Base-by-base conservation (phyloP, 2,329 filamentous ascomycete species). In the Xylaria sp. region DNA sequence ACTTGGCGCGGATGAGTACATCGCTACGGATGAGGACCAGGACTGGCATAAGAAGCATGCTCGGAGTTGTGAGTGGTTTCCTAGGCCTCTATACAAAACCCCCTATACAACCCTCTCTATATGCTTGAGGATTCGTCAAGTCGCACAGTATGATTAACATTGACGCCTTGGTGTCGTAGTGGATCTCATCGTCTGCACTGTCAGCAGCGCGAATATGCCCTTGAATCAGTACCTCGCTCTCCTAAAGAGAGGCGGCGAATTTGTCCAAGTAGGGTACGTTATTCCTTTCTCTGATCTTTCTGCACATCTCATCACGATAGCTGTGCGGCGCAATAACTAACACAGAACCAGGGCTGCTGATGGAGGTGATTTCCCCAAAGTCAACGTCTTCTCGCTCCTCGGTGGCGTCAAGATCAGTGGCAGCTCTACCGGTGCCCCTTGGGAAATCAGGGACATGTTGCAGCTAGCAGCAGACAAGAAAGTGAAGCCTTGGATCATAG, bases 381-480 rank as follows among this genome's bases (percentile, higher is more conserved):
- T 90, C 67, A 80, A 77, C 66, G 84, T 84, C 6, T 87, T 85
- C 68, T 77, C 82, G 3, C 75, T 91, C 59, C 85, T 90, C 51
- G 74, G 72, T 70, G 81, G 83, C 3, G 71, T 81, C 38, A 82
- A 80, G 68, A 71, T 87, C 21, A 81, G 78, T 1, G 85, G 85
- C 7, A 74, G 71, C 31, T 19, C 69, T 6, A 74, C 86, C 62
- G 85, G 85, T 2, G 76, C 79, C n/a, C 85, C 86, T 0, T 71
- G 70, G 44, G 83, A 89, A 67, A 88, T 89, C 60, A 74, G 79
- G 52, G 82, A 87, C 68, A 89, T 90, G 87, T 68, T 90, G 58
- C 67, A 82, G 58, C 79, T 89, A 59, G 86, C 83, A 7, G 85
- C 79, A 0, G 81, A 86, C 55, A 83, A 87, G 74, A 79, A 81